A percentile compares a stretch with the other conserved stretches of the same genome.
Evolutionary conservation across 257 asterid genomes (phyloP).

Genomic region (Nicotiana obtusifolia): DNA sequence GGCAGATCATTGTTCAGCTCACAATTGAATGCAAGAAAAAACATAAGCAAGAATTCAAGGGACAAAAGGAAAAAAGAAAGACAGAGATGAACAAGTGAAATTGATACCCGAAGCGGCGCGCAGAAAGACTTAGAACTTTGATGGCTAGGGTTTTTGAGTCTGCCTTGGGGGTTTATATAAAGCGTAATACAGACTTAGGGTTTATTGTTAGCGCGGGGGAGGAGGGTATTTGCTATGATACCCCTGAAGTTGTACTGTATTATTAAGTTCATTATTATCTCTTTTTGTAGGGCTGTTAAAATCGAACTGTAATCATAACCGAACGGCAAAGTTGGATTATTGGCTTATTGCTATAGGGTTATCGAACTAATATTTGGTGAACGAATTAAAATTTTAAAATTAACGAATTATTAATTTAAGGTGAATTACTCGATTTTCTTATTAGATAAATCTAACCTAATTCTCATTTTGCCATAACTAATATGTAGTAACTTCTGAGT

Average conservation of each 20-base stretch:
- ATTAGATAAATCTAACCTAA: no score
- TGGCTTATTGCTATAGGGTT: no score
- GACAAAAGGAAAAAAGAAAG: neutral
- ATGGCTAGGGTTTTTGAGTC: neutral
- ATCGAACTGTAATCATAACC: no score
- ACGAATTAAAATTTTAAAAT: no score
- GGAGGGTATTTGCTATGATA: neutral
- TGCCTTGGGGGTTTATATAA: neutral
- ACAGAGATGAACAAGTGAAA: neutral
- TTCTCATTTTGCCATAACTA: no score
- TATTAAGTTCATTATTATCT: no score
- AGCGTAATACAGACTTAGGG: neutral
- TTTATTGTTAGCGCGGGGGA: neutral
- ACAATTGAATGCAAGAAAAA: neutral
- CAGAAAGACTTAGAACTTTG: neutral
- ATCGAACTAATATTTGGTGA: no score
- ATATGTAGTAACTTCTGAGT: no score
- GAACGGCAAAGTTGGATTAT: no score
- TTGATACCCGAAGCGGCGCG: neutral
- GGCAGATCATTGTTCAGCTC: neutral
- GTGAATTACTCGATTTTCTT: no score
- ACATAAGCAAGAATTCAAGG: neutral
- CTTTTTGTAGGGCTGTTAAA: no score
- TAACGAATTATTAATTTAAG: no score
- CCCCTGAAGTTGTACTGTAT: neutral